Conservation (phyloP, 2,329 filamentous ascomycete genomes). For the Botryotinia calthae region DNA sequence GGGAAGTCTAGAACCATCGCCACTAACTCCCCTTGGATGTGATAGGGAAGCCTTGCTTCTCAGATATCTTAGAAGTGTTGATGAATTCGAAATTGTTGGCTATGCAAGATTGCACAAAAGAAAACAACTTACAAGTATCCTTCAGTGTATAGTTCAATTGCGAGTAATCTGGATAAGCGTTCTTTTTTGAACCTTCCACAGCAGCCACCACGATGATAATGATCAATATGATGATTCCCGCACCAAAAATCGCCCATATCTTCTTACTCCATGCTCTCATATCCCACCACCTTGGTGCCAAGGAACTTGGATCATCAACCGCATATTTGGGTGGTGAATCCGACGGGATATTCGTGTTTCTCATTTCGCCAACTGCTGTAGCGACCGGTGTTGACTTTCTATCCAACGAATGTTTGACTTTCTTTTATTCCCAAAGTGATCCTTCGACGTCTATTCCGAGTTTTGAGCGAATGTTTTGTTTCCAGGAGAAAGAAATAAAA, state of each 20-base stretch:
- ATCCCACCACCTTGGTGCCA: conserved; percentile 43
- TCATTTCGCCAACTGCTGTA: conserved; percentile 23
- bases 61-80: neutral
- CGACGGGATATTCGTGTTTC: conserved; percentile 17
- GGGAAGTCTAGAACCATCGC: neutral
- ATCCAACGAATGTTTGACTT: neutral
- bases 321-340: conserved; percentile 28
- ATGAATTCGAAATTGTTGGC: neutral
- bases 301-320: conserved; percentile 25
- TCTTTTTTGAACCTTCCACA: conserved; percentile 40
- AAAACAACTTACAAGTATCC: conserved; percentile 40
- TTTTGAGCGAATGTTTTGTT: neutral
- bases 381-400: conserved; percentile 19
- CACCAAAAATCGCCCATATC: conserved; percentile 47
- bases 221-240: conserved; percentile 42
- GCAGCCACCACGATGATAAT: conserved; percentile 49
- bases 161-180: conserved; percentile 46
- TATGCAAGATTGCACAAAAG: neutral
- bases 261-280: conserved; percentile 53
- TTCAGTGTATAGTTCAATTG: conserved; percentile 42
- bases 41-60: neutral
- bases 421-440: neutral
- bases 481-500: neutral
- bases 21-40: neutral
- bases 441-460: neutral